These are phyloP conservation scores for Pichia heedii DNA, from an alignment of 805 yeast genomes.

Conservation along the genomic window DNA sequence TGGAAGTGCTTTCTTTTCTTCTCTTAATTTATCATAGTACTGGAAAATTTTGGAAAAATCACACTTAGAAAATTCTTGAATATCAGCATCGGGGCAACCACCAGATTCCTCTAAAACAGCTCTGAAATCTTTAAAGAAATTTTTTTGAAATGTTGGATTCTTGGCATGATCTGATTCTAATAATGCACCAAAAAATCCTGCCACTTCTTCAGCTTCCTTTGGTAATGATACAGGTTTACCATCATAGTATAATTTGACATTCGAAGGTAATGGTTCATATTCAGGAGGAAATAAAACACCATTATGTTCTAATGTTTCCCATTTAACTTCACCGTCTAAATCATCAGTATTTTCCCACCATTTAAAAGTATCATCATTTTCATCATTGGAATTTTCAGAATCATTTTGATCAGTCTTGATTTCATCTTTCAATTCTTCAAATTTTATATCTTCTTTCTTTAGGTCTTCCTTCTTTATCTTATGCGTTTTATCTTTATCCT, in stretches of 20 bases:
- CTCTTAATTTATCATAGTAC: constrained; percentile 59
- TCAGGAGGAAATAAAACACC: constrained; percentile 94
- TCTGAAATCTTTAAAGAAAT: constrained; percentile 75
- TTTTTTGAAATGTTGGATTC: constrained; percentile 77
- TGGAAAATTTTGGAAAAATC: constrained; percentile 72
- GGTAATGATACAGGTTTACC: constrained; percentile 72
- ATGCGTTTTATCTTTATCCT: not conserved
- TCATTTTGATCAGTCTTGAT: constrained; percentile 9
- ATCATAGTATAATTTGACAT: constrained; percentile 67
- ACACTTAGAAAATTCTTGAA: constrained; percentile 54
- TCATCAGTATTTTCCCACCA: constrained; percentile 82
- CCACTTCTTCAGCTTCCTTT: constrained; percentile 86
- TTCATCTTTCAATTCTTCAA: not conserved
- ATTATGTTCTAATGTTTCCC: constrained; percentile 79
- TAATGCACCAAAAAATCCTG: constrained; percentile 89
- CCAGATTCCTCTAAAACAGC: constrained; percentile 62
- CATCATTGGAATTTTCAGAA: constrained; percentile 7
- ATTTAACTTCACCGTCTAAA: constrained; percentile 65
- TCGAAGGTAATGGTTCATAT: constrained; percentile 75
- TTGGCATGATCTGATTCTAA: constrained; percentile 80
- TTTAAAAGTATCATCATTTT: constrained; percentile 52
- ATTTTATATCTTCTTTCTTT: too few species aligned
- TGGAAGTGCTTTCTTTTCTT: constrained; percentile 60
- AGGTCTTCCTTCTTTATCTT: too few species aligned
- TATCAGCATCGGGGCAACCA: constrained; percentile 44